phyloP scores from a whole-genome alignment of 73 alveolate genomes.

The Stentor roeselii region DNA sequence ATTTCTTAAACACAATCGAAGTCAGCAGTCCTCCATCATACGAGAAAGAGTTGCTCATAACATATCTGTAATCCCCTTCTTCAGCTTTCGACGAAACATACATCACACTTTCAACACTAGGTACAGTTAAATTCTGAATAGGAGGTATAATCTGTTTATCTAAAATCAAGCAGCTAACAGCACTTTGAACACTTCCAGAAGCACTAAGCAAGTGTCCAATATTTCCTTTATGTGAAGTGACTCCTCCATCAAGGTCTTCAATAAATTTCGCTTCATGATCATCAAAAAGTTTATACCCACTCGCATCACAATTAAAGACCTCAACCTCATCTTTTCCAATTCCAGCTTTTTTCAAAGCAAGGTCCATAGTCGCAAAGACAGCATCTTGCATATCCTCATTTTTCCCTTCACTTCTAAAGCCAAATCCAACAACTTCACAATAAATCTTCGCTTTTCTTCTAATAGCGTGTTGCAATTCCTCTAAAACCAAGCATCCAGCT shows the following conservation, averaged over 20 bases:
- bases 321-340: slow-evolving; percentile 48
- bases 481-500: slow-evolving; percentile 64
- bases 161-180: not conserved
- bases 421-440: slow-evolving; percentile 65
- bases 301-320: slow-evolving; percentile 70
- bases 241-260: slow-evolving; percentile 29
- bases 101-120: not conserved
- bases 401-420: slow-evolving; percentile 58
- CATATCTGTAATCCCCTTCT: not conserved
- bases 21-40: not conserved
- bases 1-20: slow-evolving; percentile 6
- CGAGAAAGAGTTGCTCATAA: not conserved
- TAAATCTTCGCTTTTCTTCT: slow-evolving; percentile 69
- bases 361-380: slow-evolving; percentile 41
- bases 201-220: slow-evolving; percentile 23
- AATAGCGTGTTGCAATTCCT: slow-evolving; percentile 61
- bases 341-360: slow-evolving; percentile 65
- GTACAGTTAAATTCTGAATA: not conserved
- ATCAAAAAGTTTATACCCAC: slow-evolving; percentile 70
- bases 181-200: slow-evolving; percentile 27
- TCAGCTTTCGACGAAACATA: not conserved
- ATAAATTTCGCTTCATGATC: slow-evolving; percentile 55
- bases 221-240: slow-evolving; percentile 23
- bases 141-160: slow-evolving; percentile 8
- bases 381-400: slow-evolving; percentile 62